Evolutionary conservation across 495 filamentous ascomycete species (phyloP), one percentile per base, ranked within the genome.

Genomic region (Staphylotrichum tortipilum): DNA sequence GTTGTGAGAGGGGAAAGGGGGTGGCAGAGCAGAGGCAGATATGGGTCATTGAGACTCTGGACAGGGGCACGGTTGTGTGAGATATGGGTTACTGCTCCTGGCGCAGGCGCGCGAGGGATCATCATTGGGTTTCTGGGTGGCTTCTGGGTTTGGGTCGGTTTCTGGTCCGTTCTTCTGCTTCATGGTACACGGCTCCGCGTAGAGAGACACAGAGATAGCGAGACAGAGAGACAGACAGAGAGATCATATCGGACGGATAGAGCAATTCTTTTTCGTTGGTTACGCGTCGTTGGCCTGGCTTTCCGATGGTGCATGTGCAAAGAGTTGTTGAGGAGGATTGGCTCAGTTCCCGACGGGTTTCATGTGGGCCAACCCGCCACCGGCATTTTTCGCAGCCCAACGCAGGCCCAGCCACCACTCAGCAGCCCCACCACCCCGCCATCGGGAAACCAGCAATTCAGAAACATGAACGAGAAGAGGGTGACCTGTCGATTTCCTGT

Each of bases 1-100:
- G 50, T 67, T 97, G 50, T 96, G 34, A 53, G 47, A 10, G 26
- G 6, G 26, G 26, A 5, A 28, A 10, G 6, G n/a, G n/a, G n/a
- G n/a, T n/a, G 26, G 26, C 26, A 28, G 1, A 10, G 26, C 10
- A 7, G 1, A 4, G 1, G 6, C 6, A 42, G 24, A 42, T 18
- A 15, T 15, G 39, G 29, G 29, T 14, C 9, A 12, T 26, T 24
- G 40, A n/a, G n/a, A n/a, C n/a, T n/a, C n/a, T n/a, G n/a, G n/a
- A n/a, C 26, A 28, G 26, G 6, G 26, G 26, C 26, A 28, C 1
- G 26, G 26, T 28, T 28, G 1, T 28, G 1, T 28, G 26, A 42
- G 24, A 42, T 18, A 15, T 15, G 39, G 29, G 29, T 14, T 10
- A 12, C 40, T 24, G 40, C 17, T 30, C 30, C 18, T 21, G 40